Percentiles rank a stretch among this genome's conserved stretches.
Conservation (phyloP, 2,329 filamentous ascomycete species). For the Tricladium varicosporioides region DNA sequence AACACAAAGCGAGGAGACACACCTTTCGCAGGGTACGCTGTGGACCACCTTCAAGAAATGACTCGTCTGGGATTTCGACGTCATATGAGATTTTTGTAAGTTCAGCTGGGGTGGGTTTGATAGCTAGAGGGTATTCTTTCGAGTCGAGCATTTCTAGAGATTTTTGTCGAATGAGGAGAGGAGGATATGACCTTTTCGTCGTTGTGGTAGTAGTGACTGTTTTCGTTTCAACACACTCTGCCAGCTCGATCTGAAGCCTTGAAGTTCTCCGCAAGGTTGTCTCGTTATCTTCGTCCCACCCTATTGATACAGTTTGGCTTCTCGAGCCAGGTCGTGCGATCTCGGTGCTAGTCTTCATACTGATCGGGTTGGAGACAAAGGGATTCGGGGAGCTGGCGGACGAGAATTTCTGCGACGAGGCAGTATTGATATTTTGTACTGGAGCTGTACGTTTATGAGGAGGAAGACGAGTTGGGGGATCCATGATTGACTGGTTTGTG, state of each 20-base stretch:
- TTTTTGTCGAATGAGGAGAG: conserved; percentile 72
- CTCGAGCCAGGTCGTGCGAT: conserved; percentile 21
- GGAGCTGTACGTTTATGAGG: conserved; percentile 22
- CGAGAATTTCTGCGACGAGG: conserved; percentile 14
- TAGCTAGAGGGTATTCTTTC: conserved; percentile 86
- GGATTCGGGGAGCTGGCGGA: conserved; percentile 29
- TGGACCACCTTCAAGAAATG: conserved; percentile 11
- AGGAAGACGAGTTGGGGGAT: conserved; percentile 25
- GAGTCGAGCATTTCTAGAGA: conserved; percentile 69
- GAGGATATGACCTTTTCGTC: conserved; percentile 80
- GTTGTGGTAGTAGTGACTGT: conserved; percentile 89
- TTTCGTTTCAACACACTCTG: conserved; percentile 66
- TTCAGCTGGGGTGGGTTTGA: conserved; percentile 75
- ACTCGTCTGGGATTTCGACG: conserved; percentile 50
- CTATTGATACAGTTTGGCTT: conserved; percentile 28
- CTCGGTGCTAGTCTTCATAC: conserved; percentile 20
- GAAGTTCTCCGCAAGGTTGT: conserved; percentile 24
- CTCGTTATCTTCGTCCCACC: conserved; percentile 30
- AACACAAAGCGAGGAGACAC: not conserved
- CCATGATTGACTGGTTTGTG: conserved; percentile 22
- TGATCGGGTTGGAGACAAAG: conserved; percentile 24
- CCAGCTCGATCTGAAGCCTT: conserved; percentile 49
- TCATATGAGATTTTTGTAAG: conserved; percentile 77
- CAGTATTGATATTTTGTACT: conserved; percentile 13
- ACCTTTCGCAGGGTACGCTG: conserved; percentile 6